These are phyloP conservation scores for Flaveria bidentis DNA, from an alignment of 129 eudicot genomes.

Conservation along the genomic window DNA sequence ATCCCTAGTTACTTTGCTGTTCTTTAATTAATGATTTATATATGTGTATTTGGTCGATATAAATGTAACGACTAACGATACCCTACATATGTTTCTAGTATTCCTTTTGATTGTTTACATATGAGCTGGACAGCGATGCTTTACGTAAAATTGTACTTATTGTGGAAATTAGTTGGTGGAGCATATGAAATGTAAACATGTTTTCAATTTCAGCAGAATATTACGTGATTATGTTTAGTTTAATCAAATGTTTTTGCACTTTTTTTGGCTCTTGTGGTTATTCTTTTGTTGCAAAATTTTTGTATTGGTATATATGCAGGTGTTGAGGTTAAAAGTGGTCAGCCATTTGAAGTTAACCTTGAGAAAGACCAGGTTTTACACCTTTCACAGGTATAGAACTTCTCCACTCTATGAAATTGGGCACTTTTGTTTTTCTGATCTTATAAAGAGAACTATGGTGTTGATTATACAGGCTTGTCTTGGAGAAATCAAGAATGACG, in stretches of 20 bases:
- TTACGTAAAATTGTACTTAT: not conserved
- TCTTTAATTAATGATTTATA: not conserved
- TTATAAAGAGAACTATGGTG: not conserved
- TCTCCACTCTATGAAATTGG: no score
- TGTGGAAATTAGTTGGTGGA: not conserved
- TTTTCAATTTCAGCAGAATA: not conserved
- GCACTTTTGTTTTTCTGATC: not conserved
- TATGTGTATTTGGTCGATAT: not conserved
- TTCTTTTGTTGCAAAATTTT: not conserved
- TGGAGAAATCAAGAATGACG: constrained; percentile 65
- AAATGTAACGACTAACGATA: no score
- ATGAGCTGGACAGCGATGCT: not conserved
- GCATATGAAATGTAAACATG: not conserved
- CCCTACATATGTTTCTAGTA: not conserved
- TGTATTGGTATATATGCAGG: constrained; percentile 32
- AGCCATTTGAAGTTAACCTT: constrained; percentile 46
- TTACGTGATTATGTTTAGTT: not conserved
- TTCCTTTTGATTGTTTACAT: not conserved
- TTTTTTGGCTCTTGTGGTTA: not conserved
- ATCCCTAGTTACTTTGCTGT: not conserved
- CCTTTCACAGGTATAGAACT: constrained; percentile 70
- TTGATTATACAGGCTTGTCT: constrained; percentile 57
- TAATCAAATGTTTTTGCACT: not conserved
- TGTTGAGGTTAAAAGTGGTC: constrained; percentile 72
- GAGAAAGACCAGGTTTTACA: constrained; percentile 63